phyloP scores from a whole-genome alignment of 139 green algal species.

The Closterium sp. region DNA sequence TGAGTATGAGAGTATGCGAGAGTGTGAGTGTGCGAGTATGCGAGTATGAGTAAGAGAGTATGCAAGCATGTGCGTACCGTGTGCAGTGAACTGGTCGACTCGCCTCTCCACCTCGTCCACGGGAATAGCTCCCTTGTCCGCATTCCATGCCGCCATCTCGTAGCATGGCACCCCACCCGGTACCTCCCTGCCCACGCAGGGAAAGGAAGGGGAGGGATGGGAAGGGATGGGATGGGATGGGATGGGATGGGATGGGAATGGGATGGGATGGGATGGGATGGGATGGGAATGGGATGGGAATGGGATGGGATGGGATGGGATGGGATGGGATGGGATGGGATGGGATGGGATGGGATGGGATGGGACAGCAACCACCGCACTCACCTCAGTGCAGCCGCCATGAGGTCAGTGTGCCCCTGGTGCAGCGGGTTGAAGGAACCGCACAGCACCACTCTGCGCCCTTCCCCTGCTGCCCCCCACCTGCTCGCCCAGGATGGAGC shows the following conservation, averaged over 20 bases:
- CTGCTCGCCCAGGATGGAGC: not conserved
- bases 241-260: too few species aligned
- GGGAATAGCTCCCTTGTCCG: constrained; percentile 81
- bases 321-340: too few species aligned
- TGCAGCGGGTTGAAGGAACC: constrained; percentile 93
- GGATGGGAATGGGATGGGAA: too few species aligned
- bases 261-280: too few species aligned
- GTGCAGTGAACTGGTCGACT: constrained; percentile 72
- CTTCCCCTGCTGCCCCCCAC: not conserved
- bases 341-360: too few species aligned
- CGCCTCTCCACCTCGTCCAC: constrained; percentile 62
- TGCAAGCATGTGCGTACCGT: constrained; percentile 7
- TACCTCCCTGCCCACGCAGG: constrained; percentile 1
- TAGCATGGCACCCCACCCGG: constrained; percentile 48
- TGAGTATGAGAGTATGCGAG: too few species aligned
- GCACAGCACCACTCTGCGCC: constrained; percentile 65
- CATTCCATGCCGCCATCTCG: constrained; percentile 85
- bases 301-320: too few species aligned
- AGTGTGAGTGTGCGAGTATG: too few species aligned
- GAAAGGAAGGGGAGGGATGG: too few species aligned
- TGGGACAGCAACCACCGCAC: too few species aligned
- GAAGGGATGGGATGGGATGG: too few species aligned
- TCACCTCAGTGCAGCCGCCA: constrained; percentile 42
- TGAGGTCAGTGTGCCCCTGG: constrained; percentile 68
- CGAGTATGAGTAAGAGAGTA: too few species aligned